Percentiles rank a stretch among this genome's conserved stretches.
Evolutionary conservation across 108 stramenopile genomes (phyloP).

Genomic region (Conticribra guillardii): DNA sequence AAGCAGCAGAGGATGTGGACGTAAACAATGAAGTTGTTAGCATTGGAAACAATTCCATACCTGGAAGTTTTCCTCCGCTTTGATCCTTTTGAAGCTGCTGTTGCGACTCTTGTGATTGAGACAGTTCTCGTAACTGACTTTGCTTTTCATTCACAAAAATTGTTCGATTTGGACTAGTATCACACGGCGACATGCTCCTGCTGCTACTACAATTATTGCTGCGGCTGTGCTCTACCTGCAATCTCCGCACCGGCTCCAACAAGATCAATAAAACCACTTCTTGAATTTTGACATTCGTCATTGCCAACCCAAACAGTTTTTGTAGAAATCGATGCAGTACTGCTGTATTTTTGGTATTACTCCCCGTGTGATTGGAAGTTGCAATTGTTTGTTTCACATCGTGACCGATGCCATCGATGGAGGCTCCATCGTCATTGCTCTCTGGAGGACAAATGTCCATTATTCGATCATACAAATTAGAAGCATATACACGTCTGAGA

Average conservation of each 20-base stretch:
- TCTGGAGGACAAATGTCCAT: background rate
- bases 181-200: background rate
- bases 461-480: conserved; percentile 40
- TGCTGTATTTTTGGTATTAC: background rate
- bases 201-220: background rate
- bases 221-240: background rate
- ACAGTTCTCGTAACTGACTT: too few species aligned
- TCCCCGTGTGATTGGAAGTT: background rate
- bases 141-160: too few species aligned
- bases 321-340: conserved; percentile 8
- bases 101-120: too few species aligned
- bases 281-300: conserved; percentile 21
- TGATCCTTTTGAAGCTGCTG: too few species aligned
- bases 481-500: conserved; percentile 29
- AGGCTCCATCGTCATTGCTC: background rate
- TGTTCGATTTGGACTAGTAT: background rate
- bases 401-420: too few species aligned
- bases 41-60: too few species aligned
- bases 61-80: too few species aligned
- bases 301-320: conserved; percentile 30
- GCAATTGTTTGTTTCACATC: too few species aligned
- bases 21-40: too few species aligned
- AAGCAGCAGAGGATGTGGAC: too few species aligned
- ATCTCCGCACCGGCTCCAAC: conserved; percentile 31
- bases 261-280: conserved; percentile 36